phyloP scores from a whole-genome alignment of 169 alveolate species.

The Eimeria maxima region DNA sequence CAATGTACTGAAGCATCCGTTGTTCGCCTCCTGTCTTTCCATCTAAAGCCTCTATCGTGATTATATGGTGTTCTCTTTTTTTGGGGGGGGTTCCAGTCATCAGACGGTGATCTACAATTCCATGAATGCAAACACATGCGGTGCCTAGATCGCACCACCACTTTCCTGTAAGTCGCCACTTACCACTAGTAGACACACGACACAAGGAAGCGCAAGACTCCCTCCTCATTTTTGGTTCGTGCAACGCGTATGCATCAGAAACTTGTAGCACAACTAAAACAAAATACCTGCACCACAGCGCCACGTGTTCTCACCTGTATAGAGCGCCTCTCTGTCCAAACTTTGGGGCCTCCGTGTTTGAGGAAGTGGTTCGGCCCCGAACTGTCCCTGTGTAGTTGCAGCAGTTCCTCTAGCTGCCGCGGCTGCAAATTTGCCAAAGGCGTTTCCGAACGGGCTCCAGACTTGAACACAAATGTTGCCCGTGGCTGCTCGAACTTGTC shows the following conservation, averaged over 20 bases:
- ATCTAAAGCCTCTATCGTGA: no score
- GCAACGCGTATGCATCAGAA: not conserved
- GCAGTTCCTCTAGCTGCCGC: slow-evolving; percentile 82
- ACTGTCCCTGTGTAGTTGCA: slow-evolving; percentile 82
- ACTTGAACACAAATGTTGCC: slow-evolving; percentile 37
- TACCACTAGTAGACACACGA: no score
- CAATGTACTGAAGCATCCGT: not conserved
- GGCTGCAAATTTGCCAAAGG: slow-evolving; percentile 92
- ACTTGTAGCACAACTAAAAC: not conserved
- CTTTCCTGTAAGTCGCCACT: not conserved
- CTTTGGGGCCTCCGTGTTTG: slow-evolving; percentile 85
- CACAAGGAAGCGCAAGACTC: no score
- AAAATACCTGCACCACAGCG: not conserved
- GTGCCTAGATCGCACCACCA: not conserved
- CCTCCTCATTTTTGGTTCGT: no score
- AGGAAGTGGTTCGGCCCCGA: slow-evolving; percentile 82
- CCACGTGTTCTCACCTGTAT: slow-evolving; percentile 75
- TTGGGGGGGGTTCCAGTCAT: no score
- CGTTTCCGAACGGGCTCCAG: slow-evolving; percentile 86
- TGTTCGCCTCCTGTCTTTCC: no score
- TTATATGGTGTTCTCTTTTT: no score
- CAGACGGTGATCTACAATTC: no score
- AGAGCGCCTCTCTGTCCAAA: slow-evolving; percentile 85
- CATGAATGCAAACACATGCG: not conserved
- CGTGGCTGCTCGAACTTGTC: slow-evolving; percentile 74